Evolutionary conservation across 257 asterid species (phyloP), one percentile per base, ranked within the genome.

Genomic region (Ilex aquifolium): DNA sequence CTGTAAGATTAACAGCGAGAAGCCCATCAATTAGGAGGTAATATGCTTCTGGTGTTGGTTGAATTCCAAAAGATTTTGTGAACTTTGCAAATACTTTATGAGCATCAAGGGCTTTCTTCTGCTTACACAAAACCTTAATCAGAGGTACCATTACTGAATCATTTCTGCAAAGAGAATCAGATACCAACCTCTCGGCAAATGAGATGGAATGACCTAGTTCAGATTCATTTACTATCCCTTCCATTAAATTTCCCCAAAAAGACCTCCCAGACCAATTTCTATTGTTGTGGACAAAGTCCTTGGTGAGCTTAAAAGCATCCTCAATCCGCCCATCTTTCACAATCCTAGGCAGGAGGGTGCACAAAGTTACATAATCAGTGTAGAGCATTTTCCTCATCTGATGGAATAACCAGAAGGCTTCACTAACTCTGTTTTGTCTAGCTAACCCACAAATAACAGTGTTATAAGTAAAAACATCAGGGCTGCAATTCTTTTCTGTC

Each of bases 391-490:
- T 92, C 67, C 79, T 85, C 98, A 88, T 92, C 85, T 92, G 95
- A 80, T 85, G 83, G 74, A 82, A 92, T 44, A 86, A 77, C 95
- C 95, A 88, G 69, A 87, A 86, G 44, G 98, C 97, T 76, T 88
- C 93, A 30, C 40, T 66, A 61, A 80, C 72, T 81, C 97, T 88
- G 17, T 74, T 71, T 39, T 82, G 88, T 85, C 81, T 88, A 31
- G 81, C 84, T 57, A 92, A 68, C 61, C 97, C 98, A 74, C 74
- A 77, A 36, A 92, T 88, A 56, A 86, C 77, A 4, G 90, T 92
- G 80, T 92, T 92, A 60, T 88, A 92, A 31, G 95, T 92, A 68
- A 86, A 85, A 74, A 76, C 76, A 66, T 92, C 98, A 2, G 97
- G 96, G 62, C 52, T 58, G 71, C 95, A 88, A 65, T 75, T 80